These are phyloP conservation scores for Orbilia javanica DNA, from an alignment of 2,329 filamentous ascomycete genomes.

Conservation along the genomic window DNA sequence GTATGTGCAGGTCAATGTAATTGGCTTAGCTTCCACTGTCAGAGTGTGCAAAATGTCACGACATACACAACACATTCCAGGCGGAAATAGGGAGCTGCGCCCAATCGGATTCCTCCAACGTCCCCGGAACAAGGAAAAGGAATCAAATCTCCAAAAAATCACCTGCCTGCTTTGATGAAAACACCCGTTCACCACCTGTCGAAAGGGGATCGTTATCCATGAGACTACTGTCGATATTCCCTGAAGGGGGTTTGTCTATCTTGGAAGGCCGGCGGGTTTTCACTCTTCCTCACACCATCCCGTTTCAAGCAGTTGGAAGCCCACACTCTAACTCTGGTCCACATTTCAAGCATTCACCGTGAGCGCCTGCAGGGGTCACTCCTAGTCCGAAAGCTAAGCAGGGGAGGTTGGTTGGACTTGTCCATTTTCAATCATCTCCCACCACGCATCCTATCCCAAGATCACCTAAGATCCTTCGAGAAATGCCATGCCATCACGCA, in stretches of 20 bases:
- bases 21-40: too few relatives aligned
- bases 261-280: slow-evolving; percentile 57
- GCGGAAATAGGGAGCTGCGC: slow-evolving; percentile 14
- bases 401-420: slow-evolving; percentile 48
- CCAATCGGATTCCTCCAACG: slow-evolving; percentile 20
- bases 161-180: slow-evolving; percentile 15
- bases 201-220: slow-evolving; percentile 39
- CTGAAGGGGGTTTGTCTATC: slow-evolving; percentile 37
- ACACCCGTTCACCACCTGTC: slow-evolving; percentile 38
- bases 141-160: background rate
- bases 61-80: slow-evolving; percentile 17
- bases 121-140: slow-evolving; percentile 7
- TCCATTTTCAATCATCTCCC: slow-evolving; percentile 18
- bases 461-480: slow-evolving; percentile 51
- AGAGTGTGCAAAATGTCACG: background rate
- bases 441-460: slow-evolving; percentile 39
- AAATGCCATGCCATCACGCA: slow-evolving; percentile 34
- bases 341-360: slow-evolving; percentile 39
- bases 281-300: slow-evolving; percentile 37
- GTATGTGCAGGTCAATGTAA: slow-evolving; percentile 14
- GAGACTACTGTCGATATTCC: slow-evolving; percentile 40
- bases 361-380: slow-evolving; percentile 44
- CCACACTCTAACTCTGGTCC: slow-evolving; percentile 32
- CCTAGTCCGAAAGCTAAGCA: slow-evolving; percentile 32
- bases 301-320: slow-evolving; percentile 56